These are phyloP conservation scores for Botryosphaeria dothidea DNA, from an alignment of 2,329 filamentous ascomycete species.

Conservation along the genomic window DNA sequence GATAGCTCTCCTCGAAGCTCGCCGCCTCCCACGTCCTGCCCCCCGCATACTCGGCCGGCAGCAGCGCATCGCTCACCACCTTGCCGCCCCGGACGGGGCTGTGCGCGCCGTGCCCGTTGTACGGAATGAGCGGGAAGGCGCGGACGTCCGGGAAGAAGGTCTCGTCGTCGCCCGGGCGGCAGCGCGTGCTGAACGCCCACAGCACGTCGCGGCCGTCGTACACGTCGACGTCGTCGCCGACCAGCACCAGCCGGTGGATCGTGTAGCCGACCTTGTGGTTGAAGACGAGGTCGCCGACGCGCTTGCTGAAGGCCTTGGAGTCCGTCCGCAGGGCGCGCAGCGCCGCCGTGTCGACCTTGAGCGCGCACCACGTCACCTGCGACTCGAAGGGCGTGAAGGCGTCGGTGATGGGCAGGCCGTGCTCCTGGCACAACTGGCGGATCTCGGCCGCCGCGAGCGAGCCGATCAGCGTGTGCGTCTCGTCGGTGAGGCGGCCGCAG, in stretches of 20 bases:
- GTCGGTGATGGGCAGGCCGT: constrained; percentile 47
- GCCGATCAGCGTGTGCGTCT: constrained; percentile 47
- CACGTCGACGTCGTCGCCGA: constrained; percentile 53
- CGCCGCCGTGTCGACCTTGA: constrained; percentile 21
- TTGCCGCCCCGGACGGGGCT: constrained; percentile 43
- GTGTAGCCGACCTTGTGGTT: constrained; percentile 45
- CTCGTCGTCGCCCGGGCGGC: constrained; percentile 47
- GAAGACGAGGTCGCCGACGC: constrained; percentile 48
- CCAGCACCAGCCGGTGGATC: constrained; percentile 48
- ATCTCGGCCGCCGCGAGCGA: constrained; percentile 48
- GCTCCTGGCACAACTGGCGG: constrained; percentile 32
- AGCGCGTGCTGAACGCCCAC: constrained; percentile 53
- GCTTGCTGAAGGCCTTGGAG: constrained; percentile 39
- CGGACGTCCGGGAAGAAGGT: constrained; percentile 47
- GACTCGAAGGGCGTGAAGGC: constrained; percentile 49
- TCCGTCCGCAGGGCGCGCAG: constrained; percentile 19
- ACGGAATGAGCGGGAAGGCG: constrained; percentile 50
- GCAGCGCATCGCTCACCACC: constrained; percentile 47
- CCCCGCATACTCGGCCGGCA: constrained; percentile 30
- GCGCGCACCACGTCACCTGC: constrained; percentile 50
- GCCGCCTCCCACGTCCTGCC: constrained; percentile 39
- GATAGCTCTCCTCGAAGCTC: constrained; percentile 39
- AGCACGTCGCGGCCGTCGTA: constrained; percentile 50
- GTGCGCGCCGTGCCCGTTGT: constrained; percentile 47
- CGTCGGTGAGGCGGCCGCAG: constrained; percentile 47